Percentiles rank a stretch among this genome's conserved stretches.
phyloP scores from a whole-genome alignment of 345 rosid species.

The Gossypium rotundifolium region DNA sequence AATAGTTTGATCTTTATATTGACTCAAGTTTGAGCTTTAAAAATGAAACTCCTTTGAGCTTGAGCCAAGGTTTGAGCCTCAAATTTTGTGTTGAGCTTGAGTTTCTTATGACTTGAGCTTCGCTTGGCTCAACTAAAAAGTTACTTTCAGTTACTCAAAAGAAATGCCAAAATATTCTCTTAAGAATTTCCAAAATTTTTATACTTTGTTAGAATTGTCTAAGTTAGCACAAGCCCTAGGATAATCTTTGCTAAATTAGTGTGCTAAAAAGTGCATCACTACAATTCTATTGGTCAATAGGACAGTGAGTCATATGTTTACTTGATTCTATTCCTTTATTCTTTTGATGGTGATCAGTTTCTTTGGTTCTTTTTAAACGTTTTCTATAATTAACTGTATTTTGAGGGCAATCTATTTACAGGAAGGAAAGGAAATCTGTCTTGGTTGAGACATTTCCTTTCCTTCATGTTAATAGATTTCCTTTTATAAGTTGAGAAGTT shows the following conservation, averaged over 20 bases:
- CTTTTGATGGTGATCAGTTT: background rate
- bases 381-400: background rate
- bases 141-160: background rate
- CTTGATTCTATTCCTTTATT: background rate
- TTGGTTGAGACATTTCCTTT: slow-evolving; percentile 1
- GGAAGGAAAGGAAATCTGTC: background rate
- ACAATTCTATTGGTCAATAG: background rate
- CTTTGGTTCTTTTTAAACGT: background rate
- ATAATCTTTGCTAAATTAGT: background rate
- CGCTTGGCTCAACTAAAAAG: too few species aligned
- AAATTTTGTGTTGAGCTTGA: too few species aligned
- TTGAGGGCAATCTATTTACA: background rate
- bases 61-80: too few species aligned
- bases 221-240: background rate
- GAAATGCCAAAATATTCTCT: background rate
- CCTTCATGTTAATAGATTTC: background rate
- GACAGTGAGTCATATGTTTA: background rate
- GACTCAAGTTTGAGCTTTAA: too few species aligned
- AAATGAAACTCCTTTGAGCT: too few species aligned
- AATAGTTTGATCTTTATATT: background rate
- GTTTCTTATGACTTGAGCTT: too few species aligned
- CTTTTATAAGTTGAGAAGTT: background rate
- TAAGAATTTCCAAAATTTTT: background rate
- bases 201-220: background rate
- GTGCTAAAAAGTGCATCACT: background rate